A percentile compares a stretch with the other conserved stretches of the same genome.
phyloP scores from a whole-genome alignment of 2,329 filamentous ascomycete species.

The Penicillium glabrum region DNA sequence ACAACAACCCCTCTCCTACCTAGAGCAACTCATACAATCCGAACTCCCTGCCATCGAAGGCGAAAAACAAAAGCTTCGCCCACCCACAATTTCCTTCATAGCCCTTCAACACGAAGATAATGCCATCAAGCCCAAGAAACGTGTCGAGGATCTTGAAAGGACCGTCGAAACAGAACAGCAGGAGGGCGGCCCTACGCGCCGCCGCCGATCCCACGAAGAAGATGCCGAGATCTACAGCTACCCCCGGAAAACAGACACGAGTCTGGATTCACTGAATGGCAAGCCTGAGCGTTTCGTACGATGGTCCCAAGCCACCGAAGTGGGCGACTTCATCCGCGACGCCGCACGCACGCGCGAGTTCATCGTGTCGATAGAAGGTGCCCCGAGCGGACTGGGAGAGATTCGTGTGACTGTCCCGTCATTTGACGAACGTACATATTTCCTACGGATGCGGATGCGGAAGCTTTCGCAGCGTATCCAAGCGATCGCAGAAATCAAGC shows the following conservation, averaged over 20 bases:
- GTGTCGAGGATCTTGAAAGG: constrained; percentile 30
- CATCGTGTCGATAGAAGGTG: constrained; percentile 76
- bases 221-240: constrained; percentile 71
- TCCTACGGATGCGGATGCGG: constrained; percentile 73
- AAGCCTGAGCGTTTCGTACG: constrained; percentile 66
- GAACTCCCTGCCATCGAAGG: constrained; percentile 70
- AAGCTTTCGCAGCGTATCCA: constrained; percentile 70
- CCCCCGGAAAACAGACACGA: constrained; percentile 50
- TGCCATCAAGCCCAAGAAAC: constrained; percentile 45
- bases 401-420: constrained; percentile 80
- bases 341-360: constrained; percentile 83
- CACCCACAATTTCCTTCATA: constrained; percentile 74
- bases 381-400: constrained; percentile 58
- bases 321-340: constrained; percentile 91
- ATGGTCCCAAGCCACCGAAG: constrained; percentile 85
- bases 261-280: constrained; percentile 13
- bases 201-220: constrained; percentile 53
- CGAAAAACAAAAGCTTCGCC: constrained; percentile 64
- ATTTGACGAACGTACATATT: constrained; percentile 88
- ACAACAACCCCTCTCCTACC: constrained; percentile 85
- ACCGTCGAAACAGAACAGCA: constrained; percentile 2
- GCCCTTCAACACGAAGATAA: constrained; percentile 72
- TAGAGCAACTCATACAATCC: constrained; percentile 84
- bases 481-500: constrained; percentile 70
- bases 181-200: constrained; percentile 32